These are phyloP conservation scores for Microcyclosporella mali DNA, from an alignment of 2,329 filamentous ascomycete genomes.

Conservation along the genomic window DNA sequence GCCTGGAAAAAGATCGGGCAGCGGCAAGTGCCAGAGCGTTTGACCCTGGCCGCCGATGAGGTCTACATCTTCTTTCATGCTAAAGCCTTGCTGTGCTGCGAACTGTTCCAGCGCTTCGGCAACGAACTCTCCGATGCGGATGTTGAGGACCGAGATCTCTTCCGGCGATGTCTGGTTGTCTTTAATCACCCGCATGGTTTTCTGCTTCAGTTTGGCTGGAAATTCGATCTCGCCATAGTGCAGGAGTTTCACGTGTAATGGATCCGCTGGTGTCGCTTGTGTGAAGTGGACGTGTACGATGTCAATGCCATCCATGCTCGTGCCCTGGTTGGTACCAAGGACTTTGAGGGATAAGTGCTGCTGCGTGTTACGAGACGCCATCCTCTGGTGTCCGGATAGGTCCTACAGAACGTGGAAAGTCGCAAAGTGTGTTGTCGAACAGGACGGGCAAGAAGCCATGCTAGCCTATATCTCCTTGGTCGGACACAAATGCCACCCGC, in stretches of 20 bases:
- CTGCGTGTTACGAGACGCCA: too few relatives aligned
- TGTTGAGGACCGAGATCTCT: constrained; percentile 24
- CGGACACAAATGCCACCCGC: too few relatives aligned
- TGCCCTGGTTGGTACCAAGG: constrained; percentile 21
- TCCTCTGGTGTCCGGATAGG: too few relatives aligned
- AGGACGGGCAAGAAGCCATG: too few relatives aligned
- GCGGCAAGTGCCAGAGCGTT: constrained; percentile 24
- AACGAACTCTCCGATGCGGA: constrained; percentile 20
- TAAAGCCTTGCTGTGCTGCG: constrained; percentile 4
- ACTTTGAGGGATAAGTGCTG: constrained; percentile 5
- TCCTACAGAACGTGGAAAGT: too few relatives aligned
- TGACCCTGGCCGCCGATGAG: constrained; percentile 25
- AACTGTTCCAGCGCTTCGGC: constrained; percentile 19
- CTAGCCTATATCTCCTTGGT: too few relatives aligned
- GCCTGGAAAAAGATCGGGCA: constrained; percentile 15
- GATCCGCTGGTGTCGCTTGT: constrained; percentile 17
- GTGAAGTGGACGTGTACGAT: constrained; percentile 23
- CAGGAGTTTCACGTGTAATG: constrained; percentile 16
- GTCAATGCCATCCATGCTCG: constrained; percentile 28
- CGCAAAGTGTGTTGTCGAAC: too few relatives aligned
- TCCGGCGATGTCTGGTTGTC: constrained; percentile 23
- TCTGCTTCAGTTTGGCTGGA: constrained; percentile 1
- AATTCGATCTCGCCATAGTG: constrained; percentile 18
- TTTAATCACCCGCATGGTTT: constrained; percentile 22
- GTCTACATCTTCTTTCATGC: constrained; percentile 21